A percentile compares a stretch with the other conserved stretches of the same genome.
phyloP scores from a whole-genome alignment of 2,329 filamentous ascomycete genomes.

The Aspergillus sp. region DNA sequence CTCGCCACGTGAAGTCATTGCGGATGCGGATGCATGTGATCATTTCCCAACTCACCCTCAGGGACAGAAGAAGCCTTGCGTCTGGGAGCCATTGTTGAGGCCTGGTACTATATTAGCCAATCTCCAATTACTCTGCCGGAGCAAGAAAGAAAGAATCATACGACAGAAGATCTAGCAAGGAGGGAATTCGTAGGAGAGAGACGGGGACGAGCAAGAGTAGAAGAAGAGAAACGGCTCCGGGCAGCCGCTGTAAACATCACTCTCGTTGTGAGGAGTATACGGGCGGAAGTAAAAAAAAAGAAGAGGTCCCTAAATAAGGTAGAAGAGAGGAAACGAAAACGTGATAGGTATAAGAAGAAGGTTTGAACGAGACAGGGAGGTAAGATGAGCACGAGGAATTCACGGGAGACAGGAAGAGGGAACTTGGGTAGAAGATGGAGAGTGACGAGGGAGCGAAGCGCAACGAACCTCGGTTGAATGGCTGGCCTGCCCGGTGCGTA shows the following conservation, averaged over 20 bases:
- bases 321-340: constrained; percentile 7
- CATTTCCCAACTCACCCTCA: constrained; percentile 38
- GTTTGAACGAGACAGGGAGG: neutral
- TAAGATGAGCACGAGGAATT: constrained; percentile 13
- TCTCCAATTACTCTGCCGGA: constrained; percentile 11
- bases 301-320: neutral
- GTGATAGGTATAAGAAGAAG: constrained; percentile 1
- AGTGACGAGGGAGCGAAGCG: constrained; percentile 6
- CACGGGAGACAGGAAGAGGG: neutral
- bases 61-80: constrained; percentile 47
- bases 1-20: neutral
- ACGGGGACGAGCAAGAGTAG: constrained; percentile 41
- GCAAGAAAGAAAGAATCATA: constrained; percentile 21
- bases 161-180: constrained; percentile 34
- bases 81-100: constrained; percentile 41
- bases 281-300: constrained; percentile 12
- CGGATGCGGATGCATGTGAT: constrained; percentile 20
- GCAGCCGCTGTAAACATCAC: constrained; percentile 47
- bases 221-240: constrained; percentile 40
- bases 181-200: constrained; percentile 33
- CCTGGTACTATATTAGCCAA: constrained; percentile 23
- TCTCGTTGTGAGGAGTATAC: constrained; percentile 22
- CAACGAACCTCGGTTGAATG: constrained; percentile 13
- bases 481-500: neutral
- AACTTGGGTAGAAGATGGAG: constrained; percentile 11